Evolutionary conservation across 805 yeast genomes (phyloP).

Genomic region (Saccharomycopsis oosterbeekiorum): DNA sequence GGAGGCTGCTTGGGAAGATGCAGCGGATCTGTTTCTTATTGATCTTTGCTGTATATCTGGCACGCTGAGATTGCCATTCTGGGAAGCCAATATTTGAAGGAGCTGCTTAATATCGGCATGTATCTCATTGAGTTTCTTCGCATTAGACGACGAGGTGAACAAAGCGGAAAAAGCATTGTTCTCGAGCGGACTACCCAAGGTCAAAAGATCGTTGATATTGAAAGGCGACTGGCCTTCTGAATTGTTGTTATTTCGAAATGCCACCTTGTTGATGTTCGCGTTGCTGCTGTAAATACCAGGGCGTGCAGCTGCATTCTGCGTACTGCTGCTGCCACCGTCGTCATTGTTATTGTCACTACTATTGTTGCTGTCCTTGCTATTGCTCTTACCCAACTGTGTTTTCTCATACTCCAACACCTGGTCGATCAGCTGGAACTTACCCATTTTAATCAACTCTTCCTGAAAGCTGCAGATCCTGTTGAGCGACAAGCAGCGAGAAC

Average conservation of each 20-base stretch:
- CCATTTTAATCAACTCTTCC: slow-evolving; percentile 19
- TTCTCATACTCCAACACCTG: slow-evolving; percentile 5
- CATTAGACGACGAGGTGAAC: background rate
- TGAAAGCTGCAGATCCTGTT: slow-evolving; percentile 37
- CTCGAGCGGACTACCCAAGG: slow-evolving; percentile 10
- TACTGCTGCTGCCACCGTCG: background rate
- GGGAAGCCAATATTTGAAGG: slow-evolving; percentile 1
- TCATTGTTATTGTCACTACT: background rate
- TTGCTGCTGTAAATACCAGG: no score
- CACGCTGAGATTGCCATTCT: background rate
- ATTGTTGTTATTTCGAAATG: background rate
- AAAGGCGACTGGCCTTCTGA: slow-evolving; percentile 11
- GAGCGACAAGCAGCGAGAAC: slow-evolving; percentile 38
- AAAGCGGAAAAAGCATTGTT: slow-evolving; percentile 12
- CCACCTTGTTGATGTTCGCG: no score
- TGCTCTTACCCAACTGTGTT: background rate
- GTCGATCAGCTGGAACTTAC: slow-evolving; percentile 4
- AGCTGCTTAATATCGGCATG: slow-evolving; percentile 20
- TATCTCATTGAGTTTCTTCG: slow-evolving; percentile 6
- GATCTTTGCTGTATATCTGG: no score
- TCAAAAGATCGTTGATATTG: slow-evolving; percentile 10
- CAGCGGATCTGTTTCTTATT: background rate
- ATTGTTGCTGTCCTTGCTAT: background rate
- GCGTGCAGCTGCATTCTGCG: no score
- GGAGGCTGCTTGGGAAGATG: background rate